Evolutionary conservation across 2,329 filamentous ascomycete genomes (phyloP), one percentile per base, ranked within the genome.

Genomic region (Parascedosporium putredinis): DNA sequence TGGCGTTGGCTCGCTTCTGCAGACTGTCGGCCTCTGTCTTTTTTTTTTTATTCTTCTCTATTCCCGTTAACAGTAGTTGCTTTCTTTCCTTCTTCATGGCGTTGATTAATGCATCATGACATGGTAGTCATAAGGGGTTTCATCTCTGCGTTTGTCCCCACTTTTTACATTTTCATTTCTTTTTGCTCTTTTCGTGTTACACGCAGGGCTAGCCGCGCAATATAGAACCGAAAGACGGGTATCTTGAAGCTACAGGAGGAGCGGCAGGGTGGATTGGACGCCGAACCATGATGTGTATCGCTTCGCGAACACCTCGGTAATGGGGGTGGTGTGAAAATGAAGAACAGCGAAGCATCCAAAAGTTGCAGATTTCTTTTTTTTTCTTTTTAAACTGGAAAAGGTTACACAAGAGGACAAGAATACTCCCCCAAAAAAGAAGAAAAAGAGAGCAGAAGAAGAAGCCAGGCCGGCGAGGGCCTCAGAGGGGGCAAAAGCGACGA

Each of bases 1-100:
- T 20, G 16, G 63, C 58, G 38, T 68, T 65, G 4, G 66, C 66
- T 67, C 64, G 29, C 68, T 66, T 40, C 66, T 66, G 59, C 59
- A 29, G 64, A 67, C 54, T 64, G 67, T 47, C 66, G 55, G 60
- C 52, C 24, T 38, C 33, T 24, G 24, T 47, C 44, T 47, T 47
- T 38, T 50, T 45, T 50, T 31, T 27, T 43, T 9, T 8, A 6
- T 36, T 51, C 42, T 47, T 53, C 6, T 50, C 29, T 53, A 47
- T 50, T 47, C 45, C 45, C 22, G 45, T 29, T 23, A 50, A 50
- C 18, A 16, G n/a, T 18, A 16, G 20, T 1, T 36, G 2, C 9
- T 36, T 36, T 36, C 16, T n/a, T n/a, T n/a, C 3, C 6, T 33
- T 7, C 20, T 36, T 20, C 20, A 42, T 20, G 38, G 38, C 38